Base-by-base conservation (phyloP, 768 basidiomycete species). In the Suillus variegatus region DNA sequence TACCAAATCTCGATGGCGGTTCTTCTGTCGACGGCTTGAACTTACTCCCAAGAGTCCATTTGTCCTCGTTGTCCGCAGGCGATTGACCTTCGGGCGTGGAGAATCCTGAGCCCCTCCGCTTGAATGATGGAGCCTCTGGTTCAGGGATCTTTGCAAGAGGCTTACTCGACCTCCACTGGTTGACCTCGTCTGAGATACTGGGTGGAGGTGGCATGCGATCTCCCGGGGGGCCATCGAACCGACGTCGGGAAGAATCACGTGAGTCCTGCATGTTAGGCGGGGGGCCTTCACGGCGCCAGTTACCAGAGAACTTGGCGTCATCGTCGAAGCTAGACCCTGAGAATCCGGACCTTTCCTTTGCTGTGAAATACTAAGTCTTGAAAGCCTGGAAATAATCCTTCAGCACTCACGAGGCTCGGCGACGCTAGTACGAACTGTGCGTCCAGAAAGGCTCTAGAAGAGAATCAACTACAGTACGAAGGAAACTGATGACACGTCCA, bases 281-380 rank as follows among this genome's bases (percentile, higher is more conserved):
- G 57, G 95, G 96, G 0, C 91, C 94, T 18, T 94, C 89, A 64
- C 95, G 87, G 64, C 95, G 82, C 95, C 95, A 97, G 54, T 86
- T 88, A 22, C 82, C 87, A 58, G 92, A 87, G 68, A 94, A 94
- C 75, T 96, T 96, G 18, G 90, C 79, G 62, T 89, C 91, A 9
- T 95, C 94, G 55, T 88, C 88, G 41, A 79, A 76, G 35, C 72
- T 70, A 56, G 77, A 79, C 14, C 81, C 82, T n/a, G 85, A 80
- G 68, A 87, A 86, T 54, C 84, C 85, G 52, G 80, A 55, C 38
- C 88, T 86, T 73, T 94, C 93, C 76, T 94, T 95, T 56, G 92
- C 94, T 95, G 70, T 44, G 43, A 32, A 62, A 62, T 58, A 56
- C 71, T 65, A 71, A 69, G 60, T 64, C 41, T 49, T 51, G 28